phyloP scores from a whole-genome alignment of 257 asterid genomes.

The Lycium ferocissimum region DNA sequence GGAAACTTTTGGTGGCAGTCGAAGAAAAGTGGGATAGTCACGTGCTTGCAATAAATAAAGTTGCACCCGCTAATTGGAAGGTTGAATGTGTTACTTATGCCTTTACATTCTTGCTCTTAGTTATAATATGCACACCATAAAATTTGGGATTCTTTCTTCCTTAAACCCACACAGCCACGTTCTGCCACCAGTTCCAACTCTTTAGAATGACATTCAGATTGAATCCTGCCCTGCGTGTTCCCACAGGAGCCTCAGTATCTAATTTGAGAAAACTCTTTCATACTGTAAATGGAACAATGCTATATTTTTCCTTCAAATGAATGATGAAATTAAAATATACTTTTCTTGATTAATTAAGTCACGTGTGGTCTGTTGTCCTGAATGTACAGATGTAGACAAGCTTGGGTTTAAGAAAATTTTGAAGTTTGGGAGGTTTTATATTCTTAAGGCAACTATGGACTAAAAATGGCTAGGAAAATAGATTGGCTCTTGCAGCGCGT shows the following conservation, averaged over 20 bases:
- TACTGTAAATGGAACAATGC: not conserved
- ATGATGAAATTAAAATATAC: not conserved
- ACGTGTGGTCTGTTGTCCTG: not conserved
- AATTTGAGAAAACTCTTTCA: not conserved
- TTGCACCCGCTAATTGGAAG: slow-evolving; percentile 87
- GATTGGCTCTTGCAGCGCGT: not conserved
- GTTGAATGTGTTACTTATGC: slow-evolving; percentile 44
- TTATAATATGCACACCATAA: not conserved
- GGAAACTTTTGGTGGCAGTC: slow-evolving; percentile 87
- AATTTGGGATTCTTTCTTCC: slow-evolving; percentile 9
- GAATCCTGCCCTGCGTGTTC: not conserved
- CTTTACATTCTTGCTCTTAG: not conserved
- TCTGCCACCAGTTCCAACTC: not conserved
- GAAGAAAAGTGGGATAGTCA: slow-evolving; percentile 83
- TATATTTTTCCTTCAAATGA: not conserved
- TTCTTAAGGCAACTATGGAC: not conserved
- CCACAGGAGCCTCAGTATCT: not conserved
- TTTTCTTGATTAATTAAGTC: not conserved
- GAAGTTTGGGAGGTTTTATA: not conserved
- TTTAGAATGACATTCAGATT: not conserved
- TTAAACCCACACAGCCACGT: not conserved
- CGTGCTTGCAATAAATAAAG: slow-evolving; percentile 72
- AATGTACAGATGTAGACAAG: not conserved
- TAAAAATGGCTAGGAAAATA: not conserved
- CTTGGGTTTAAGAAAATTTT: not conserved